Evolutionary conservation across 257 asterid species (phyloP).

Genomic region (Penstemon eatonii): DNA sequence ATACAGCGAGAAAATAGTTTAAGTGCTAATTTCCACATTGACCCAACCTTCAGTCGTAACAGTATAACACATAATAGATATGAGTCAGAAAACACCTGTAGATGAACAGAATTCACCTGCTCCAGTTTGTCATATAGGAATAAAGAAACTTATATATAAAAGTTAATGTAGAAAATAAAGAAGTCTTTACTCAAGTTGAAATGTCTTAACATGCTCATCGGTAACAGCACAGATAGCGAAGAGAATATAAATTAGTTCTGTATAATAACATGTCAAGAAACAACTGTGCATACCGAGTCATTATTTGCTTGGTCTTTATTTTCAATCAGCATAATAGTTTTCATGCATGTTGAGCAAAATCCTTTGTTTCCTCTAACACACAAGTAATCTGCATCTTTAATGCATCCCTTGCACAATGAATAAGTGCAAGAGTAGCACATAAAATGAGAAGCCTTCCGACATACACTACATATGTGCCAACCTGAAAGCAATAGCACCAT

Average conservation of each 20-base stretch:
- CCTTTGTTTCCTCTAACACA: constrained; percentile 83
- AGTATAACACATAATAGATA: background rate
- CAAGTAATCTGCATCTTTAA: constrained; percentile 62
- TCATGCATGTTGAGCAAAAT: constrained; percentile 91
- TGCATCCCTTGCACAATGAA: constrained; percentile 91
- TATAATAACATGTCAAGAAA: constrained; percentile 21
- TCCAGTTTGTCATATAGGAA: background rate
- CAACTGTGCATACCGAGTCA: constrained; percentile 59
- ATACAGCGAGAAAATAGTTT: background rate
- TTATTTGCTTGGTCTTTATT: constrained; percentile 66
- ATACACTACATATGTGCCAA: constrained; percentile 97
- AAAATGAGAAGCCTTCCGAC: constrained; percentile 69
- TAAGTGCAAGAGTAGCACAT: constrained; percentile 94
- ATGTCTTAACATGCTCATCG: constrained; percentile 4
- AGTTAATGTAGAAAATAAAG: background rate
- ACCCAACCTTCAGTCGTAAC: background rate
- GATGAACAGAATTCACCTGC: constrained; percentile 14
- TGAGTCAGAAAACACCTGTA: constrained; percentile 6
- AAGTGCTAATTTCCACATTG: constrained; percentile 17
- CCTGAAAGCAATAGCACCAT: constrained; percentile 56
- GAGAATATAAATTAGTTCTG: constrained; percentile 3
- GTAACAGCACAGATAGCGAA: constrained; percentile 5
- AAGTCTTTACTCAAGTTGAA: background rate
- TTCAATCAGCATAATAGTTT: constrained; percentile 79
- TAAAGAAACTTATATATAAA: background rate